phyloP scores from a whole-genome alignment of 176 grass and related monocot species.

The Zea mays region DNA sequence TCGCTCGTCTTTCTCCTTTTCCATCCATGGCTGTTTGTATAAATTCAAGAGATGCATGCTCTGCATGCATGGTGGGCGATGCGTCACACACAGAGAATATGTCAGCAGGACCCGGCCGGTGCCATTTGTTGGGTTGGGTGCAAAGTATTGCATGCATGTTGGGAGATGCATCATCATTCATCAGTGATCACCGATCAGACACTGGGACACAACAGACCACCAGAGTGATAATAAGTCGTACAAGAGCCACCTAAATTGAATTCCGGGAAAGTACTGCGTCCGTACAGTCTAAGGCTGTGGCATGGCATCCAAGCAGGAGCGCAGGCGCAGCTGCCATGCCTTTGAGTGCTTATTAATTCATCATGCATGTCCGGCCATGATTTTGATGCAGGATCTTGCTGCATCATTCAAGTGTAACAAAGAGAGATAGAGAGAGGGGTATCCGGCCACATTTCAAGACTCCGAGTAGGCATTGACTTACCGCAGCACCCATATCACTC shows the following conservation, averaged over 20 bases:
- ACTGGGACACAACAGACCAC: background rate
- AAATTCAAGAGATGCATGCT: no score
- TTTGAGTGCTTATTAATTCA: constrained; percentile 13
- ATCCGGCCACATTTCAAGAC: background rate
- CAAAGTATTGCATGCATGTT: background rate
- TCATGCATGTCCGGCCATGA: background rate
- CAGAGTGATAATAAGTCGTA: background rate
- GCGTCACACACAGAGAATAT: no score
- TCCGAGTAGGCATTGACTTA: background rate
- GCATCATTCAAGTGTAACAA: background rate
- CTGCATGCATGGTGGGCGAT: no score
- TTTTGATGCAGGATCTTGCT: background rate
- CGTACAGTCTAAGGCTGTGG: constrained; percentile 17
- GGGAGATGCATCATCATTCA: background rate
- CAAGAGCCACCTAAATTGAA: constrained; percentile 24
- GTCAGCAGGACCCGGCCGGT: no score
- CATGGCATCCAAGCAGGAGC: background rate
- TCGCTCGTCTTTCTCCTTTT: no score
- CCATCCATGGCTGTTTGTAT: no score
- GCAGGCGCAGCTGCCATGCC: background rate
- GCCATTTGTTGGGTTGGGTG: background rate
- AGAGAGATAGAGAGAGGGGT: no score
- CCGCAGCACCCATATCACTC: no score
- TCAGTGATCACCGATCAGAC: background rate
- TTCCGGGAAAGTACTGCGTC: constrained; percentile 17